A percentile compares a stretch with the other conserved stretches of the same genome.
Evolutionary conservation across 768 basidiomycete genomes (phyloP).

Genomic region (Pholiota microspora): DNA sequence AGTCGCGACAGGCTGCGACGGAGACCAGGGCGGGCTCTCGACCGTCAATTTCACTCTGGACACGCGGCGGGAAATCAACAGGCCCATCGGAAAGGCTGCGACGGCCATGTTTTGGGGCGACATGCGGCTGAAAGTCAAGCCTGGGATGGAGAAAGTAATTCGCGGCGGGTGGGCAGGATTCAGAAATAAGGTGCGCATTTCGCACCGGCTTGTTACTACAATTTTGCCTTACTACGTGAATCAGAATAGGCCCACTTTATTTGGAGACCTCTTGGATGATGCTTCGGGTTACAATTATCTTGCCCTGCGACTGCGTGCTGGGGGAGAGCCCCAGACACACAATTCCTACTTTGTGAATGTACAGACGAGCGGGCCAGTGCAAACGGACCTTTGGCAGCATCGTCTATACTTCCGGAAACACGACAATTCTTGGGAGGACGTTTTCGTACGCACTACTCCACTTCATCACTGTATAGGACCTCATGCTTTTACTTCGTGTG

Average conservation of each 20-base stretch:
- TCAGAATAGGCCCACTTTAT: slow-evolving; percentile 76
- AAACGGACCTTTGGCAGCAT: slow-evolving; percentile 93
- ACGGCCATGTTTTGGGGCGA: slow-evolving; percentile 79
- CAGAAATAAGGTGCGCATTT: slow-evolving; percentile 63
- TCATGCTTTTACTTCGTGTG: neutral
- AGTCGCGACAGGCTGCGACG: slow-evolving; percentile 83
- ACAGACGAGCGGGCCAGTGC: slow-evolving; percentile 80
- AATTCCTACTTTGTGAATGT: slow-evolving; percentile 93
- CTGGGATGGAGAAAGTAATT: slow-evolving; percentile 65
- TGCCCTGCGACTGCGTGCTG: slow-evolving; percentile 73
- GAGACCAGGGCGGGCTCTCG: slow-evolving; percentile 84
- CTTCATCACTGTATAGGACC: neutral
- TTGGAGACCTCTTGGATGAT: slow-evolving; percentile 85
- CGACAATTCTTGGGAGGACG: slow-evolving; percentile 75
- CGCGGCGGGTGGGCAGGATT: slow-evolving; percentile 91
- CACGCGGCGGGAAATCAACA: slow-evolving; percentile 43
- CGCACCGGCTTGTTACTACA: neutral
- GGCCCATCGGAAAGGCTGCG: slow-evolving; percentile 43
- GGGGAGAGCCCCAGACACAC: slow-evolving; percentile 73
- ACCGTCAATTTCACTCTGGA: slow-evolving; percentile 77
- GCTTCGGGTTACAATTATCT: slow-evolving; percentile 80
- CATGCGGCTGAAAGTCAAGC: slow-evolving; percentile 67
- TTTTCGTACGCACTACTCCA: slow-evolving; percentile 54
- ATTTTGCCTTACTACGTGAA: neutral
- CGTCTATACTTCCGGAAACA: slow-evolving; percentile 73